Base-by-base conservation (phyloP, 106 monocot species). In the Agapanthus africanus region DNA sequence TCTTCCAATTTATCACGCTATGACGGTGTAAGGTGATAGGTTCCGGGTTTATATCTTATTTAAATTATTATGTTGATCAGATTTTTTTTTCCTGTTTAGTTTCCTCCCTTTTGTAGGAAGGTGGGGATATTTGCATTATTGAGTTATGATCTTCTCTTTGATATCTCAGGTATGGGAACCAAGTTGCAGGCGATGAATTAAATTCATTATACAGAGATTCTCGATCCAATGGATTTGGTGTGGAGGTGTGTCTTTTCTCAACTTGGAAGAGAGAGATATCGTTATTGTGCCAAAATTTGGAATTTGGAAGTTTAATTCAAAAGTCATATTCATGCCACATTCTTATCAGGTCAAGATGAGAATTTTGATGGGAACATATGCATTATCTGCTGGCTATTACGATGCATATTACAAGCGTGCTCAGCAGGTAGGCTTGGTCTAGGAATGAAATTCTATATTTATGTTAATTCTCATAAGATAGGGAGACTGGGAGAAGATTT, bases 331-430 rank as follows among this genome's bases (percentile, higher is more conserved):
- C 56, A 39, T 63, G 22, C 26, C 47, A n/a, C n/a, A 40, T 0
- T 33, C 21, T 35, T 49, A 77, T 70, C 64, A 97, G 95, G 95
- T 91, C 31, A 97, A 97, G 76, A 88, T 86, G 91, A 91, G 95
- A 86, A 91, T 97, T 75, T 79, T 97, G 74, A 97, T 91, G 95
- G 95, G 95, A 73, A 95, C 95, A 44, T 97, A 97, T 80, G 95
- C 86, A 66, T 74, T 97, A 60, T 97, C 91, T 36, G 91, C 95
- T 68, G 95, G 95, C 4, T 97, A 91, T 59, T 97, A 91, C 70
- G 91, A 97, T 76, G 95, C 95, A 65, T 97, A 97, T 65, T 91
- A 97, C 73, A 97, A 91, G 72, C 83, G 84, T 63, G 95, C 95
- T 21, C 95, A 97, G 54, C 91, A 97, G 91, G 95, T 91, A 74